Percentiles rank a stretch among this genome's conserved stretches.
phyloP scores from a whole-genome alignment of 129 eudicot species.

The Dittrichia graveolens region DNA sequence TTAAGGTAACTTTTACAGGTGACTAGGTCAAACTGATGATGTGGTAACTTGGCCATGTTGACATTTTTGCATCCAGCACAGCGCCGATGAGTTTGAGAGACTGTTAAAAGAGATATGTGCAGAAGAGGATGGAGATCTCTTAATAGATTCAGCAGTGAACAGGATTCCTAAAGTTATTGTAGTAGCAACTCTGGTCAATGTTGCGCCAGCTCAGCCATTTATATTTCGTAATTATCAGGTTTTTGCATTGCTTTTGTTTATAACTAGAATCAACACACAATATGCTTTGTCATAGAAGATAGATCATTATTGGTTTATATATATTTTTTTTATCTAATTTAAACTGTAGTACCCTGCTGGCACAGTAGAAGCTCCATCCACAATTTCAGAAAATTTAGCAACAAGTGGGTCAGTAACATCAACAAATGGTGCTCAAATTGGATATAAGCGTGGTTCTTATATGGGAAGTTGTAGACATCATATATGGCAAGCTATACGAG shows the following conservation, averaged over 20 bases:
- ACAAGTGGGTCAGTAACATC: conserved; percentile 57
- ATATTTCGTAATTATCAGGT: conserved; percentile 98
- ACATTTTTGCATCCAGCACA: conserved; percentile 67
- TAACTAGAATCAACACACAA: conserved; percentile 3
- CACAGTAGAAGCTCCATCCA: conserved; percentile 73
- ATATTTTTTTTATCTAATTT: conserved; percentile 13
- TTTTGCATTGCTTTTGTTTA: not conserved
- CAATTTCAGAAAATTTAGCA: conserved; percentile 58
- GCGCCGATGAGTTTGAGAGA: conserved; percentile 94
- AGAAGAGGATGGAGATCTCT: conserved; percentile 95
- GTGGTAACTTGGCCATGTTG: conserved; percentile 13
- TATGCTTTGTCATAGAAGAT: conserved; percentile 22
- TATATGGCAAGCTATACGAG: conserved; percentile 95
- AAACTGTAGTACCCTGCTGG: conserved; percentile 86
- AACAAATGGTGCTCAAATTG: conserved; percentile 59
- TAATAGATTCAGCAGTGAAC: conserved; percentile 89
- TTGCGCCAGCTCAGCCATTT: conserved; percentile 87
- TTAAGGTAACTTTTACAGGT: not conserved
- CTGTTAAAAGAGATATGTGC: conserved; percentile 93
- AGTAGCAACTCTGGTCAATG: conserved; percentile 81
- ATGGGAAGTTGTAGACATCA: conserved; percentile 91
- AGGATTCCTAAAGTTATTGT: conserved; percentile 84
- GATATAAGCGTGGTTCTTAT: conserved; percentile 65
- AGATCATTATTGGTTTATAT: conserved; percentile 3
- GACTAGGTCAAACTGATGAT: not conserved